phyloP scores from a whole-genome alignment of 208 protist species.

The Naegleria lovaniensis region DNA sequence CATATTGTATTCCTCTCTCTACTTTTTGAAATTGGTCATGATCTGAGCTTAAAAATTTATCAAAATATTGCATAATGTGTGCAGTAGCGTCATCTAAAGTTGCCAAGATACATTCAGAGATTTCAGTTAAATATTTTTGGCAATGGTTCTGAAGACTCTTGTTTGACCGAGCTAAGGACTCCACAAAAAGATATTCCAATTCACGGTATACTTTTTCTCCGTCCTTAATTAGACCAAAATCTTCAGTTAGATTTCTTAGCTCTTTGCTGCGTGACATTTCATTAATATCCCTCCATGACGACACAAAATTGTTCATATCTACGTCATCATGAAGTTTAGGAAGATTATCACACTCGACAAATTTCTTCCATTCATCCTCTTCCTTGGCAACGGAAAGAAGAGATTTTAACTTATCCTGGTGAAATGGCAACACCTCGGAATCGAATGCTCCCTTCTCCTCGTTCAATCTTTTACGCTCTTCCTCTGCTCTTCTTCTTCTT shows the following conservation, averaged over 20 bases:
- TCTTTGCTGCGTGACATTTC: background rate
- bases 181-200: background rate
- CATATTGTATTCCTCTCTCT: background rate
- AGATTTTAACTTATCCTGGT: background rate
- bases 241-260: background rate
- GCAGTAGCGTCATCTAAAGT: background rate
- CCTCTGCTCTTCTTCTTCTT: background rate
- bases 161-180: background rate
- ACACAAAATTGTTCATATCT: constrained; percentile 7
- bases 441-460: background rate
- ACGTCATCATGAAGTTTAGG: background rate
- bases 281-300: background rate
- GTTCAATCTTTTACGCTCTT: background rate
- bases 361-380: background rate
- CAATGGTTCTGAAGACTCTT: background rate
- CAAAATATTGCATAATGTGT: constrained; percentile 2
- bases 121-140: background rate
- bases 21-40: background rate
- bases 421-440: background rate
- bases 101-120: background rate
- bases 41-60: background rate
- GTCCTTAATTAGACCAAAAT: background rate
- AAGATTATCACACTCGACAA: background rate
- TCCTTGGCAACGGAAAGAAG: background rate
- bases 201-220: background rate